phyloP scores from a whole-genome alignment of 164 flowering plant species.

The Euptelea pleiosperma region DNA sequence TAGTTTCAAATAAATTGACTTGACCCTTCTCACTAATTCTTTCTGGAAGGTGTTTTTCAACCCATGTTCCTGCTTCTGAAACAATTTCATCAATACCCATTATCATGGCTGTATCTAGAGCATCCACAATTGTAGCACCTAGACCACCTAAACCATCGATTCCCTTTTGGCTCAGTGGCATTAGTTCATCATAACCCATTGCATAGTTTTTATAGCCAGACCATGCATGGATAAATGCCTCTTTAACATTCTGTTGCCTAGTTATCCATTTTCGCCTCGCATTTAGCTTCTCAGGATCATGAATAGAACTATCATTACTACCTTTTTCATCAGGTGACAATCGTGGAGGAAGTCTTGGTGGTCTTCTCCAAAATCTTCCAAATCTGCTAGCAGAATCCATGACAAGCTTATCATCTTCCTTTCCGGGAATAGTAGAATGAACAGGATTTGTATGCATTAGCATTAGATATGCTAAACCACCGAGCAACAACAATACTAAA shows the following conservation, averaged over 20 bases:
- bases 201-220: constrained; percentile 80
- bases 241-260: constrained; percentile 67
- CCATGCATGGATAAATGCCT: constrained; percentile 95
- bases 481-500: constrained; percentile 55
- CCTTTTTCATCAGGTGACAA: constrained; percentile 64
- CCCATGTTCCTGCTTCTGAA: constrained; percentile 84
- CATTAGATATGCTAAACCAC: constrained; percentile 63
- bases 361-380: constrained; percentile 54
- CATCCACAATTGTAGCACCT: constrained; percentile 93
- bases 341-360: constrained; percentile 92
- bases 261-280: constrained; percentile 42
- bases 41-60: constrained; percentile 63
- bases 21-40: constrained; percentile 76
- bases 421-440: constrained; percentile 19
- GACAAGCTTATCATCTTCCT: constrained; percentile 21
- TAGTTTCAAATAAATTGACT: constrained; percentile 95
- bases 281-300: constrained; percentile 19
- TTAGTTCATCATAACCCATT: constrained; percentile 94
- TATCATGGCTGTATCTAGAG: constrained; percentile 93
- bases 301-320: constrained; percentile 24
- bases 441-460: constrained; percentile 42
- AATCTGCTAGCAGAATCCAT: constrained; percentile 30
- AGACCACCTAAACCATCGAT: constrained; percentile 90
- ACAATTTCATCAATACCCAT: constrained; percentile 81
- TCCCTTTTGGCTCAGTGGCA: constrained; percentile 77